phyloP scores from a whole-genome alignment of 129 eudicot genomes.

The Pittosporum tobira region DNA sequence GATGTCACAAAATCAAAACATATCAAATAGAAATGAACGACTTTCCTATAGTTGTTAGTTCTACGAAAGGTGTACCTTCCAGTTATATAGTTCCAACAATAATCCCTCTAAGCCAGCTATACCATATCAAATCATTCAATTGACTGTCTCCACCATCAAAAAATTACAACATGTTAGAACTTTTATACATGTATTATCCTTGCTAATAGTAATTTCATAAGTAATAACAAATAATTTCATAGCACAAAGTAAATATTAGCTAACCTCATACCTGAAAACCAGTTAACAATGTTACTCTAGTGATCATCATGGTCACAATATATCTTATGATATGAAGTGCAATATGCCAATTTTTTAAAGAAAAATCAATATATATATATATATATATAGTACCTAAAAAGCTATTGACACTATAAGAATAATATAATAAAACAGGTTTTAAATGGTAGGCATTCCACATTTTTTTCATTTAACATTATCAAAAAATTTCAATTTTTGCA shows the following conservation, averaged over 20 bases:
- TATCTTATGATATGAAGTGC: slow-evolving; percentile 86
- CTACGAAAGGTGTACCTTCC: too few species aligned
- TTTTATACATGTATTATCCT: neutral
- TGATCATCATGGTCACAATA: slow-evolving; percentile 87
- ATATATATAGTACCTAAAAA: too few species aligned
- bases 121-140: slow-evolving; percentile 86
- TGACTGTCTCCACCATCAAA: slow-evolving; percentile 83
- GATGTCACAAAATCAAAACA: too few species aligned
- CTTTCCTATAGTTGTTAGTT: too few species aligned
- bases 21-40: too few species aligned
- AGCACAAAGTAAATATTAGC: too few species aligned
- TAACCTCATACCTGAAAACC: slow-evolving; percentile 86
- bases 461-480: too few species aligned
- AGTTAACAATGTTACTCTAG: slow-evolving; percentile 63
- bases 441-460: too few species aligned
- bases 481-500: too few species aligned
- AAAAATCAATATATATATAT: neutral
- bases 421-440: too few species aligned
- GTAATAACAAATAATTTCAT: too few species aligned
- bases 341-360: slow-evolving; percentile 28
- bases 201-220: neutral
- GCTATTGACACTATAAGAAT: too few species aligned
- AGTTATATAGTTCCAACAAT: slow-evolving; percentile 91
- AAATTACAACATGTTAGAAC: neutral
- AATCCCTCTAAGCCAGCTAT: slow-evolving; percentile 97